phyloP scores from a whole-genome alignment of 768 basidiomycete genomes.

The Pisolithus microcarpus region DNA sequence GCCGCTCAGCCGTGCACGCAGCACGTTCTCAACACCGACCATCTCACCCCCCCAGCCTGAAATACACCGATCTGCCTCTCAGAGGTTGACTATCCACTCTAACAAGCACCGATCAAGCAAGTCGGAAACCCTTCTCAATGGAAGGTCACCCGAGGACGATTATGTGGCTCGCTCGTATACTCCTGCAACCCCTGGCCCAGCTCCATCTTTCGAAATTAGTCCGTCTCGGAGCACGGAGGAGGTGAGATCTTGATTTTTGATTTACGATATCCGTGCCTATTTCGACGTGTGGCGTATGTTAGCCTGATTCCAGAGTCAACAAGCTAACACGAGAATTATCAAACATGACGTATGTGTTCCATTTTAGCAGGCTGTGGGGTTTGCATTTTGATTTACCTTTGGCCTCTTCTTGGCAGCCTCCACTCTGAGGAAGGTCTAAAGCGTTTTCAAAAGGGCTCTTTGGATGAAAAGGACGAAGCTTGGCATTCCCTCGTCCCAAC shows the following conservation, averaged over 20 bases:
- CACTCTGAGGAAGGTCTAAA: slow-evolving; percentile 58
- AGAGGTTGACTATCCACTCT: slow-evolving; percentile 22
- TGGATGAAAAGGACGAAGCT: slow-evolving; percentile 62
- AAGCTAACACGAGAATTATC: slow-evolving; percentile 29
- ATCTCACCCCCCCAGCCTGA: slow-evolving; percentile 49
- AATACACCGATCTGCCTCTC: slow-evolving; percentile 40
- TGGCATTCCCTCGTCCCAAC: slow-evolving; percentile 77
- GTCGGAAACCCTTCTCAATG: slow-evolving; percentile 29
- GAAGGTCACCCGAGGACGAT: slow-evolving; percentile 7
- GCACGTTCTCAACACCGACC: slow-evolving; percentile 23
- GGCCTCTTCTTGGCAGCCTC: slow-evolving; percentile 33
- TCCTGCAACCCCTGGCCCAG: slow-evolving; percentile 27
- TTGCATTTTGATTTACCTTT: not conserved
- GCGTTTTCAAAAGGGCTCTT: slow-evolving; percentile 60
- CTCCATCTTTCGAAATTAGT: slow-evolving; percentile 24
- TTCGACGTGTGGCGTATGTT: slow-evolving; percentile 7
- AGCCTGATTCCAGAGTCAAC: slow-evolving; percentile 22
- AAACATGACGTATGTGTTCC: slow-evolving; percentile 33
- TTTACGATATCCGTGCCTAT: slow-evolving; percentile 1
- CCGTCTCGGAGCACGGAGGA: slow-evolving; percentile 21
- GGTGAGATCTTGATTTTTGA: slow-evolving; percentile 29
- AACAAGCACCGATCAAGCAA: slow-evolving; percentile 33
- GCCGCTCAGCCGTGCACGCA: slow-evolving; percentile 32
- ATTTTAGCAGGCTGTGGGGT: not conserved
- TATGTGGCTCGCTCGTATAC: slow-evolving; percentile 27